Percentiles rank a stretch among this genome's conserved stretches.
These are phyloP conservation scores for Wickerhamiella australiensis DNA, from an alignment of 805 yeast species.

Conservation along the genomic window DNA sequence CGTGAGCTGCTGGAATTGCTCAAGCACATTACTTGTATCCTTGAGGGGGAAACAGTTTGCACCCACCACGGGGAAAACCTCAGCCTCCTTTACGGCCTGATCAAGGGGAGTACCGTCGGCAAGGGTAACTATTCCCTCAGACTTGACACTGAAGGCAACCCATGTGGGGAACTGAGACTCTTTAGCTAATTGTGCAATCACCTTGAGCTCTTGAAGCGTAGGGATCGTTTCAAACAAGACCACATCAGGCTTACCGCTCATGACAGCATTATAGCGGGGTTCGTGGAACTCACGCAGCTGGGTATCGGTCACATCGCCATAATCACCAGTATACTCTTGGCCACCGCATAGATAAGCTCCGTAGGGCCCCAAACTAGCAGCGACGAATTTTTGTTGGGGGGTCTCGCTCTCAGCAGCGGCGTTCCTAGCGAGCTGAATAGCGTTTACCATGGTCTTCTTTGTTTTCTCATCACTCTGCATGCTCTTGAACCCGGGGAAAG, in stretches of 20 bases:
- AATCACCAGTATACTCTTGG: slow-evolving; percentile 62
- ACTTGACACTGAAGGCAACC: slow-evolving; percentile 36
- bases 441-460: slow-evolving; percentile 18
- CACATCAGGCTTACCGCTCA: slow-evolving; percentile 35
- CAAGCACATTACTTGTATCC: slow-evolving; percentile 33
- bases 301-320: slow-evolving; percentile 32
- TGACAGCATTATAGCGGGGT: slow-evolving; percentile 34
- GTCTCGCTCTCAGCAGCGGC: slow-evolving; percentile 18
- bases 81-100: slow-evolving; percentile 17
- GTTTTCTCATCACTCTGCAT: slow-evolving; percentile 23
- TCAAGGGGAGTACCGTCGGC: slow-evolving; percentile 7
- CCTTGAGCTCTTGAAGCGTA: slow-evolving; percentile 42
- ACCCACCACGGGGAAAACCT: slow-evolving; percentile 33
- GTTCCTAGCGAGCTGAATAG: slow-evolving; percentile 24
- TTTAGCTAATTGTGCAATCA: slow-evolving; percentile 34
- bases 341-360: slow-evolving; percentile 61
- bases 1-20: slow-evolving; percentile 11
- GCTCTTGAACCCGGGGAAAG: slow-evolving; percentile 23
- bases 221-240: slow-evolving; percentile 69
- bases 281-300: slow-evolving; percentile 41
- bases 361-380: slow-evolving; percentile 67
- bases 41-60: slow-evolving; percentile 52
- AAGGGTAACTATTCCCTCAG: slow-evolving; percentile 16
- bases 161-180: slow-evolving; percentile 32
- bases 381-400: slow-evolving; percentile 26